Evolutionary conservation across 2,329 filamentous ascomycete species (phyloP).

Genomic region (Claviceps sp.): DNA sequence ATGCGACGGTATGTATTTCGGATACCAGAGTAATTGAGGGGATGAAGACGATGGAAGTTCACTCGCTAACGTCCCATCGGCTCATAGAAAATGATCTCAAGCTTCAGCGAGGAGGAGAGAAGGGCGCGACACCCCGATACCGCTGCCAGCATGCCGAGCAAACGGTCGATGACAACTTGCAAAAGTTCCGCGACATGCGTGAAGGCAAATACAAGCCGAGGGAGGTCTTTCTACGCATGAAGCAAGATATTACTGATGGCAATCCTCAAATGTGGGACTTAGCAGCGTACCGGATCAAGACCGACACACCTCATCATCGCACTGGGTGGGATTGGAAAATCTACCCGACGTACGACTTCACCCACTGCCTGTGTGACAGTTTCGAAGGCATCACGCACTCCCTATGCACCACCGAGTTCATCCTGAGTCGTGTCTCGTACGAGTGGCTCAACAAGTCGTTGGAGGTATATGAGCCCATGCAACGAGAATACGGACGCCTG

Average conservation of each 20-base stretch:
- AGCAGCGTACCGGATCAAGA: conserved; percentile 74
- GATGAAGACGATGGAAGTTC: too few species aligned
- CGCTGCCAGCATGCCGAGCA: conserved; percentile 71
- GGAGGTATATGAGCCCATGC: conserved; percentile 82
- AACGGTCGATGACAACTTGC: conserved; percentile 59
- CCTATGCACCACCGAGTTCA: conserved; percentile 86
- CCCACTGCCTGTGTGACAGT: conserved; percentile 81
- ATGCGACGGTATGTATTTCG: conserved; percentile 50
- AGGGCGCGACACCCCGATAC: conserved; percentile 55
- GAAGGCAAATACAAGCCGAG: conserved; percentile 81
- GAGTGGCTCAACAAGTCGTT: conserved; percentile 78
- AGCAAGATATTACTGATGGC: conserved; percentile 68
- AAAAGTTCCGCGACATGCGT: conserved; percentile 79
- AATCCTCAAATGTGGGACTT: conserved; percentile 98
- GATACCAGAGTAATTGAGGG: neutral
- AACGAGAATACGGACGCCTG: conserved; percentile 58
- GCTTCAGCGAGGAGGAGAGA: conserved; percentile 68
- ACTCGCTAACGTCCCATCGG: neutral
- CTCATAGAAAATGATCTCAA: conserved; percentile 60
- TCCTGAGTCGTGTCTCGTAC: conserved; percentile 72
- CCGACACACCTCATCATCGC: conserved; percentile 57
- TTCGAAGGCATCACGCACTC: conserved; percentile 88
- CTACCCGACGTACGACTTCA: conserved; percentile 91
- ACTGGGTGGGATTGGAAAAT: conserved; percentile 81
- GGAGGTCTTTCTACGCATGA: conserved; percentile 83